phyloP scores from a whole-genome alignment of 495 filamentous ascomycete species.

The Xylaria curta region DNA sequence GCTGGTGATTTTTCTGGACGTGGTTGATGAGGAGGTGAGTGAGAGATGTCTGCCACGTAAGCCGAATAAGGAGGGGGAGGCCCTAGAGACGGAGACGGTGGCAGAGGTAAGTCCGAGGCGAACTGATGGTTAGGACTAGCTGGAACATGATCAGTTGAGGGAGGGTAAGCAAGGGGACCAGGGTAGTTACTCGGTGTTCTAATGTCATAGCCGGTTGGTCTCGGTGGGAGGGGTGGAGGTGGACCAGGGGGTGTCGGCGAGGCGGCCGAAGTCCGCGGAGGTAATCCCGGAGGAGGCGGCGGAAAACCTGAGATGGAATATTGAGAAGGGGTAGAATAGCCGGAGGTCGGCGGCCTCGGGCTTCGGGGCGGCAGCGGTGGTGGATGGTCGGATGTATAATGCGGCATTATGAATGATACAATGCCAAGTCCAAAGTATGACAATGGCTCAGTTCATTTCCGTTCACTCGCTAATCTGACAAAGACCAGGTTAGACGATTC shows the following conservation, averaged over 20 bases:
- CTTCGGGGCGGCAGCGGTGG: constrained; percentile 33
- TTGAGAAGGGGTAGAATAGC: constrained; percentile 10
- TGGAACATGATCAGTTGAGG: background rate
- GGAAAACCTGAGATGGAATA: constrained; percentile 21
- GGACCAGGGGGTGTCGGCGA: background rate
- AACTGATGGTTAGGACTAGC: background rate
- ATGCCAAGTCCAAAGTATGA: background rate
- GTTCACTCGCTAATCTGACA: background rate
- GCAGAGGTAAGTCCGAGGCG: background rate
- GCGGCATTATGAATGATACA: constrained; percentile 25
- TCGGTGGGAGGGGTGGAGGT: constrained; percentile 33
- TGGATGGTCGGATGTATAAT: constrained; percentile 22
- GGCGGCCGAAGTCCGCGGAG: constrained; percentile 24
- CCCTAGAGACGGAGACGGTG: constrained; percentile 3
- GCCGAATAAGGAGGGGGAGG: constrained; percentile 27
- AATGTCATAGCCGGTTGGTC: constrained; percentile 29
- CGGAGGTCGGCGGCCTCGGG: constrained; percentile 23
- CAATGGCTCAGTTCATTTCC: background rate
- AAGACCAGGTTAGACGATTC: background rate
- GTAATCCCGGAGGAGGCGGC: constrained; percentile 16
- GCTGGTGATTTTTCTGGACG: background rate
- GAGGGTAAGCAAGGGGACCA: background rate
- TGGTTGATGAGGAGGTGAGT: background rate
- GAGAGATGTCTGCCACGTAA: constrained; percentile 8
- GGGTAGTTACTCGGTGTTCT: background rate